Evolutionary conservation across 768 basidiomycete species (phyloP), one percentile per base, ranked within the genome.

Genomic region (Arthromyces matolae): DNA sequence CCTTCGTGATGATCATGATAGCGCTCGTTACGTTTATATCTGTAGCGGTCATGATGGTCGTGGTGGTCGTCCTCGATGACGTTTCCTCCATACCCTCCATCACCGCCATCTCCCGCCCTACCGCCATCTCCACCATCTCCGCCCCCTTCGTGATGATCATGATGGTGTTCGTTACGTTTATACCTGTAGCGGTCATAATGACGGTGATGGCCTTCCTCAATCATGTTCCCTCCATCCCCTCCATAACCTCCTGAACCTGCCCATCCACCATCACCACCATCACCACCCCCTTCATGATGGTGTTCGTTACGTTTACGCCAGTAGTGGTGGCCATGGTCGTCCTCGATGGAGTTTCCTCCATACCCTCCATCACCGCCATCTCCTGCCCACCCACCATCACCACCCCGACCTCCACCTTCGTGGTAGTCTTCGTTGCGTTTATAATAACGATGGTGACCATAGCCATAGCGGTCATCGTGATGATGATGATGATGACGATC

Each of bases 181-280:
- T n/a, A 19, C 27, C 41, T 27, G 13, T 19, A 9, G 25, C 24
- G n/a, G n/a, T n/a, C n/a, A n/a, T n/a, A 24, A 14, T 29, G 20
- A 35, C 24, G 20, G 34, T 24, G n/a, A 10, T 45, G 6, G 3
- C 12, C 12, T 3, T 47, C 47, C n/a, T 41, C 28, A 20, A 25
- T 34, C 7, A 39, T 47, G 5, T 44, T 38, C 2, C 51, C 51
- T 8, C 51, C 46, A 16, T 40, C 29, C 1, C 51, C 51, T n/a
- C 51, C 47, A 8, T 39, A 5, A 9, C 47, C 47, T 4, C 51
- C 47, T 5, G 32, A 5, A 9, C 47, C 47, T 4, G 23, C 29
- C 3, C 14, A 4, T 3, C 31, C 49, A 5, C 38, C 50, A 18
- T 42, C 39, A 5, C 51, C 51, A 10, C 51, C 51, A 10, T 52